Evolutionary conservation across 352 stramenopile genomes (phyloP).

Genomic region (Phytophthora brassicae): DNA sequence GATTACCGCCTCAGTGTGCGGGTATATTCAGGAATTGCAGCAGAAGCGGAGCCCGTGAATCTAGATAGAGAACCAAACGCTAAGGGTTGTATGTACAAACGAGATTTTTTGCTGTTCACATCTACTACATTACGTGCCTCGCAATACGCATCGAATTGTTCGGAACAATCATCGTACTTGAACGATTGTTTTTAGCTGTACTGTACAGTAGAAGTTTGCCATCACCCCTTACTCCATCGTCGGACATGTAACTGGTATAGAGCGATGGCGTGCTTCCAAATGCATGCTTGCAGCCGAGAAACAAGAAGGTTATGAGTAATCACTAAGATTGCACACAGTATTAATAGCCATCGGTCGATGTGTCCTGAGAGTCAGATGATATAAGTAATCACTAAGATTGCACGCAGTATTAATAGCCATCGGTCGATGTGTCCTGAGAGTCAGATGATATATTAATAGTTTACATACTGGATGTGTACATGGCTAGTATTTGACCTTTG

Average conservation of each 20-base stretch:
- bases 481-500: too few species aligned
- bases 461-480: too few species aligned
- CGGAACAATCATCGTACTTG: too few species aligned
- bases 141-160: too few species aligned
- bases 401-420: not conserved
- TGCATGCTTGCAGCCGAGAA: not conserved
- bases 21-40: constrained; percentile 18
- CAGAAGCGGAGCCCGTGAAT: not conserved
- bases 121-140: too few species aligned
- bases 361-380: too few species aligned
- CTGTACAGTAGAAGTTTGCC: too few species aligned
- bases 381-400: not conserved
- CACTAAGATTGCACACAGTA: not conserved
- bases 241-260: constrained; percentile 1
- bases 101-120: too few species aligned
- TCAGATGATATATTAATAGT: too few species aligned
- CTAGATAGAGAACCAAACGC: not conserved
- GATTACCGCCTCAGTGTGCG: constrained; percentile 26
- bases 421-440: too few species aligned
- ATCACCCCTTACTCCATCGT: not conserved
- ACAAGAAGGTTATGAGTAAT: not conserved
- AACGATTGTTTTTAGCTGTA: too few species aligned
- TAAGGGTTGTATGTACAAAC: too few species aligned
- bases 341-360: not conserved
- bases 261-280: not conserved